phyloP scores from a whole-genome alignment of 345 rosid species.

The Eucalyptus cloeziana region DNA sequence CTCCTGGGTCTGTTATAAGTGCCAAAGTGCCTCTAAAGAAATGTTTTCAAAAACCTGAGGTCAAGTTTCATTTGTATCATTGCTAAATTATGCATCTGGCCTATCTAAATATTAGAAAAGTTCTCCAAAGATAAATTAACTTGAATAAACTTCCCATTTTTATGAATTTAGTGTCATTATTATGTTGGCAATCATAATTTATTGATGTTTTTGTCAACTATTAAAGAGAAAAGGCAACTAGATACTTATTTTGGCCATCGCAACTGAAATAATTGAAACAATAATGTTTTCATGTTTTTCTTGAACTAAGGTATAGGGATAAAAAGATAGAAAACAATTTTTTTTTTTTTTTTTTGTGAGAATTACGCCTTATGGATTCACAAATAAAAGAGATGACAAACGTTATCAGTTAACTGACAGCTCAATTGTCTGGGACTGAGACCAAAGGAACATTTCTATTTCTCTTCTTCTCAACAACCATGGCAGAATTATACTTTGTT shows the following conservation, averaged over 20 bases:
- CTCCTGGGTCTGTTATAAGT: not conserved
- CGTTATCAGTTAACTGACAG: not conserved
- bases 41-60: not conserved
- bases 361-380: not conserved
- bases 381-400: not conserved
- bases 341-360: not conserved
- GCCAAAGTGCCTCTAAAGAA: not conserved
- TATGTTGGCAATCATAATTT: not conserved
- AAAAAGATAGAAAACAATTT: not conserved
- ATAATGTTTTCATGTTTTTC: not conserved
- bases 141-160: not conserved
- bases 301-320: not conserved
- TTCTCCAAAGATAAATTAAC: not conserved
- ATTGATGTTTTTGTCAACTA: not conserved
- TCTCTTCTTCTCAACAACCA: not conserved
- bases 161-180: not conserved
- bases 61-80: not conserved
- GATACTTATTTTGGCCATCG: not conserved
- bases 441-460: not conserved
- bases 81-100: not conserved
- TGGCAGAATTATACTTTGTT: not conserved
- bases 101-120: not conserved
- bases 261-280: not conserved
- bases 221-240: not conserved
- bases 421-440: not conserved